Evolutionary conservation across 345 rosid genomes (phyloP), one percentile per base, ranked within the genome.

Genomic region (Capsella bursapastoris): DNA sequence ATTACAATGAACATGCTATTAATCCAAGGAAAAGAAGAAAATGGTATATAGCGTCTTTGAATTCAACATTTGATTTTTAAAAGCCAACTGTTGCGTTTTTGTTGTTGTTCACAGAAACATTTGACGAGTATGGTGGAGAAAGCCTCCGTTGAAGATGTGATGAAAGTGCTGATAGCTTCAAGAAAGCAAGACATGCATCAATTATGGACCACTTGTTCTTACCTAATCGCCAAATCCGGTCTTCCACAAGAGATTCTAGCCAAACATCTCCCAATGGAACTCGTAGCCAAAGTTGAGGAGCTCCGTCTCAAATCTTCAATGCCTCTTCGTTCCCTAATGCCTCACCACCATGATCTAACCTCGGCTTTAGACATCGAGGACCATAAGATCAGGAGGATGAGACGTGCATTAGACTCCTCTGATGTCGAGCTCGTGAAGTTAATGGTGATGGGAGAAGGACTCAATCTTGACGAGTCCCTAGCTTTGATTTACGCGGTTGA

Each of bases 361-460:
- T 80, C 87, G 2, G 90, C 90, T 0, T 81, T 89, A 13, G 96
- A 89, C 44, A 88, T 90, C 1, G 99, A 96, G 82, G 97, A 92
- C 79, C 97, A 96, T 32, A 96, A 96, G 69, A 88, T 96, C 35
- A 82, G 93, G 32, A 81, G 96, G 55, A 96, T 96, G 99, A 85
- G 95, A 76, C 79, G 98, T 29, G 99, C 99, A 4, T 73, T 96
- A 4, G 98, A 96, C 80, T 87, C 98, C 0, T 92, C 98, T 0
- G 98, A 96, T 58, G 97, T 96, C 1, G 98, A 96, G 61, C 88
- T 96, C 0, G 97, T 96, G 35, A 96, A 92, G 85, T 90, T 96
- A 6, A 96, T 96, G 99, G 99, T 96, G 25, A 96, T 96, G 99
- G 98, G 98, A 11, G 99, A 96, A 84, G 99, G 97, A 25, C 88